These are phyloP conservation scores for Saussurea involucrata DNA, from an alignment of 129 eudicot species.

Conservation along the genomic window DNA sequence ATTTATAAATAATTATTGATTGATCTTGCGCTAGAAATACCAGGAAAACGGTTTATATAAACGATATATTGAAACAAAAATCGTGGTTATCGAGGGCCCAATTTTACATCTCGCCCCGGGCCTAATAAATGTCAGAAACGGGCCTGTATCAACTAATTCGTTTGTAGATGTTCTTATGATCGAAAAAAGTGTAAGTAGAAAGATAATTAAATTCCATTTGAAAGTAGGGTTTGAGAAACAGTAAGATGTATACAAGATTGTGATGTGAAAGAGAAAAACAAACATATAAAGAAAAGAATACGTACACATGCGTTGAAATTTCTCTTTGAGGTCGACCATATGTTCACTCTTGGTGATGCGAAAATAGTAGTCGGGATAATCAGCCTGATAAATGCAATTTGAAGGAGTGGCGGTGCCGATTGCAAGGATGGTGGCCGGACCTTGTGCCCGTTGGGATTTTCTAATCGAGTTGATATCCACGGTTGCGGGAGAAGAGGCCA, in stretches of 20 bases:
- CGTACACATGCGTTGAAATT: constrained; percentile 27
- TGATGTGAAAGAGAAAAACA: not conserved
- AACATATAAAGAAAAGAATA: not conserved
- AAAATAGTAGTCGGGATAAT: constrained; percentile 35
- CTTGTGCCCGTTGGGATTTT: constrained; percentile 24
- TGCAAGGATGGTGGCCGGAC: constrained; percentile 24
- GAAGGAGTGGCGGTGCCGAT: constrained; percentile 37
- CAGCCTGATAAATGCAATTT: constrained; percentile 19
- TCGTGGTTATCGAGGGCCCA: no score
- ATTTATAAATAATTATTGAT: no score
- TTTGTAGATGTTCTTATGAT: not conserved
- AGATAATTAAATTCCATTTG: not conserved
- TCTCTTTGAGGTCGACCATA: constrained; percentile 27
- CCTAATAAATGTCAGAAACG: no score
- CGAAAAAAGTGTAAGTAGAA: not conserved
- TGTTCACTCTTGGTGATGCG: constrained; percentile 34
- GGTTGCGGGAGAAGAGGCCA: not conserved
- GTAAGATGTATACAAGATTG: not conserved
- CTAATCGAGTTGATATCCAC: constrained; percentile 6
- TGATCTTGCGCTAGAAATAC: no score
- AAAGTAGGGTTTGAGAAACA: not conserved
- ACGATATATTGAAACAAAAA: no score
- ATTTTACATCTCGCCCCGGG: no score
- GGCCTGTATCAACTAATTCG: no score
- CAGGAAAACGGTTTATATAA: no score